A percentile compares a stretch with the other conserved stretches of the same genome.
Evolutionary conservation across 306 rosid species (phyloP).

Genomic region (Vicia villosa): DNA sequence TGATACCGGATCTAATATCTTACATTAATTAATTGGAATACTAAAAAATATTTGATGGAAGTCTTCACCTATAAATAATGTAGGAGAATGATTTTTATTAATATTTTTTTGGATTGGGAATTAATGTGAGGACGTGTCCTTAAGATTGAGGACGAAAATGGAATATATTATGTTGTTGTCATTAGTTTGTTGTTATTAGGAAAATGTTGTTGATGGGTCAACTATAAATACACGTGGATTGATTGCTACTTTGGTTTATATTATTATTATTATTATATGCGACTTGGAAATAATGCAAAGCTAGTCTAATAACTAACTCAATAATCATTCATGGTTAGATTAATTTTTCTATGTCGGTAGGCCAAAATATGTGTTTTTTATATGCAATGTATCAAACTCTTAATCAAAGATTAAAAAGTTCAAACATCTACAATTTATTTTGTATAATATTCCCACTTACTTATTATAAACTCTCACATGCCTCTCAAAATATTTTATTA

Average conservation of each 20-base stretch:
- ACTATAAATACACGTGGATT: not conserved
- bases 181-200: not conserved
- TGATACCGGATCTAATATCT: not conserved
- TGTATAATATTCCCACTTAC: no score
- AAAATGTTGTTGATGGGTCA: not conserved
- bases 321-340: no score
- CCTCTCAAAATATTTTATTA: no score
- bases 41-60: not conserved
- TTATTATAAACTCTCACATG: no score
- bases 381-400: no score
- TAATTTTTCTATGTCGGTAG: no score
- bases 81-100: not conserved
- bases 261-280: not conserved
- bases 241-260: not conserved
- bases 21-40: not conserved
- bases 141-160: slow-evolving; percentile 24
- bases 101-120: not conserved
- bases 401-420: no score
- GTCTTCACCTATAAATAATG: slow-evolving; percentile 2
- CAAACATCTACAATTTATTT: no score
- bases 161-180: not conserved
- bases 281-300: no score
- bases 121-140: slow-evolving; percentile 9
- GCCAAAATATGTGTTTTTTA: no score
- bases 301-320: no score